Evolutionary conservation across 2,329 filamentous ascomycete species (phyloP), one percentile per base, ranked within the genome.

Genomic region (Paramyrothecium sp.): DNA sequence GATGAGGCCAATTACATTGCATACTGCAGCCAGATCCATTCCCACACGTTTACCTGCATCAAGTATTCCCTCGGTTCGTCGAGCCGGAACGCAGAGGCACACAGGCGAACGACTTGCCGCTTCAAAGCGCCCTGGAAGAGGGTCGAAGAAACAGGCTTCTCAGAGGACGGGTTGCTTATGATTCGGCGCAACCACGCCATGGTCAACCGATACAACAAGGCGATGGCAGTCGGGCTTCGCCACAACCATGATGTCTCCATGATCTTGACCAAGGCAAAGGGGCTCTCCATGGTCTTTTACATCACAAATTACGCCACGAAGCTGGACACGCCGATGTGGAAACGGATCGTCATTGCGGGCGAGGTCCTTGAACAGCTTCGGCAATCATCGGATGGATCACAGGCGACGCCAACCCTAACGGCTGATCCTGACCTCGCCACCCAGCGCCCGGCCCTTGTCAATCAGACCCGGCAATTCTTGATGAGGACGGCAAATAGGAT

Each of bases 71-170:
- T 57, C 11, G 47, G 38, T 16, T 33, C 22, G 30, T 22, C 23
- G 44, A 55, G 53, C 50, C 16, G 21, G 13, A 8, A 21, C 19
- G 30, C n/a, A 12, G 48, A 26, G 3, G 12, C 23, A 17, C 4
- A 51, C 1, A 51, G n/a, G 30, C 7, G 21, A 26, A 41, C n/a
- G 19, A 20, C 46, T 41, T 62, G 57, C 23, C 51, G 58, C 7
- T 62, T 62, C 26, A 44, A 54, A 7, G 58, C 55, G 0, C 58
- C 60, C 7, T 62, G 54, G 55, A 58, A 49, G 34, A 2, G 56
- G 17, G 51, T 58, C 1, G 46, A 58, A 30, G 23, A 30, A 41
- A 41, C 34, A 41, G 34, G 34, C n/a, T 41, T 41, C 34, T 41
- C 34, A 41, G 34, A 41, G 34, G 34, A 41, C 34, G 34, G 34